These are phyloP conservation scores for Deinandra increscens DNA, from an alignment of 129 eudicot genomes.

Conservation along the genomic window DNA sequence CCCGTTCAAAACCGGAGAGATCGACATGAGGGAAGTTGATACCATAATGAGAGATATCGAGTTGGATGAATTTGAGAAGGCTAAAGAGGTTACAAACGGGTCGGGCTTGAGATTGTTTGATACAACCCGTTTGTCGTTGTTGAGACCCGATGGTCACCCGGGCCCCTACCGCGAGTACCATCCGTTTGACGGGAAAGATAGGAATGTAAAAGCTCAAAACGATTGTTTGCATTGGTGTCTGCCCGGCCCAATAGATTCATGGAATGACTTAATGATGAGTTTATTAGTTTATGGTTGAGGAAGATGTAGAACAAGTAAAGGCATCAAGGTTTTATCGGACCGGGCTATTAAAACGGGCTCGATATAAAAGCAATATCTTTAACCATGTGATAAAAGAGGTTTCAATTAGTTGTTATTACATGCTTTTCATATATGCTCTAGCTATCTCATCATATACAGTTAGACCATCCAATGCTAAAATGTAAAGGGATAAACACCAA, in stretches of 20 bases:
- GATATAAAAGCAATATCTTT: too few species aligned
- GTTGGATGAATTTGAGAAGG: constrained; percentile 52
- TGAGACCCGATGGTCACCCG: constrained; percentile 93
- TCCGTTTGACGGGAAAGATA: constrained; percentile 52
- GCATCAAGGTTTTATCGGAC: background rate
- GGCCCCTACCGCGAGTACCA: constrained; percentile 63
- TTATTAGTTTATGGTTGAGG: constrained; percentile 37
- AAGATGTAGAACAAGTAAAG: background rate
- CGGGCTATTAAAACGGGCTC: too few species aligned
- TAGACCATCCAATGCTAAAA: too few species aligned
- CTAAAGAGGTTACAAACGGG: constrained; percentile 13
- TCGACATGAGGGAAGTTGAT: constrained; percentile 40
- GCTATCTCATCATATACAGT: too few species aligned
- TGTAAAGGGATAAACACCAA: too few species aligned
- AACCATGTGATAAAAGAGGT: too few species aligned
- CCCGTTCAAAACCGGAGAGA: constrained; percentile 61
- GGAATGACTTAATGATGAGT: constrained; percentile 74
- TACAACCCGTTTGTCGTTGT: constrained; percentile 53
- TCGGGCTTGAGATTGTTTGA: constrained; percentile 52
- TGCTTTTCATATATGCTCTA: too few species aligned
- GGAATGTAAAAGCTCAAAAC: constrained; percentile 49
- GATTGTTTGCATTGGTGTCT: constrained; percentile 97
- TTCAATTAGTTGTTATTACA: too few species aligned
- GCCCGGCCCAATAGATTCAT: constrained; percentile 86
- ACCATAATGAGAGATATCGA: constrained; percentile 55